Percentiles rank a stretch among this genome's conserved stretches.
Conservation (phyloP, 1,284 basidiomycete species). For the Coniophora puteana region DNA sequence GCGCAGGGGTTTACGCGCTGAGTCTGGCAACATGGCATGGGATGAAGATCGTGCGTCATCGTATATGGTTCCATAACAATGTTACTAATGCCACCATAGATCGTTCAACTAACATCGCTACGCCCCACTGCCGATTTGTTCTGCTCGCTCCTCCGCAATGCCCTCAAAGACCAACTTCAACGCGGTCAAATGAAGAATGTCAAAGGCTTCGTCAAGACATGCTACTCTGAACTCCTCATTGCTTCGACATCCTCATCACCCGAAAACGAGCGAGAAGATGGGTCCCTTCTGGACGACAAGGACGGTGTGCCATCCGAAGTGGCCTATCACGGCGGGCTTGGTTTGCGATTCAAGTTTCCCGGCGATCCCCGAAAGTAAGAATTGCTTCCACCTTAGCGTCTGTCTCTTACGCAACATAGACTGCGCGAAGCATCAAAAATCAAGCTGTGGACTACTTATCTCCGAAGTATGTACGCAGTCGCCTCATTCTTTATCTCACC, state of each 20-base stretch:
- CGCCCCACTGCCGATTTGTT: conserved; percentile 94
- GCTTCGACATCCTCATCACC: conserved; percentile 46
- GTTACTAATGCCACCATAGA: conserved; percentile 42
- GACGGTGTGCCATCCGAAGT: conserved; percentile 47
- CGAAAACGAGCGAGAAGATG: conserved; percentile 65
- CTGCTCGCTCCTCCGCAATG: conserved; percentile 85
- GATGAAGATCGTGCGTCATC: conserved; percentile 82
- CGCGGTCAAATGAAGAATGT: conserved; percentile 91
- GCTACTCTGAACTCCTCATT: conserved; percentile 94
- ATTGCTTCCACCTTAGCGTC: conserved; percentile 3
- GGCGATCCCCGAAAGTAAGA: conserved; percentile 89
- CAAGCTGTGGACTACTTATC: conserved; percentile 93
- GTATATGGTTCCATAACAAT: background rate
- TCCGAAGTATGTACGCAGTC: conserved; percentile 54
- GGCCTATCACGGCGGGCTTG: conserved; percentile 81
- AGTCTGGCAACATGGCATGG: conserved; percentile 95
- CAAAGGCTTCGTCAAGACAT: conserved; percentile 87
- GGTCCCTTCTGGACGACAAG: conserved; percentile 54
- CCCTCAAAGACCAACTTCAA: conserved; percentile 85
- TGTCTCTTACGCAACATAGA: conserved; percentile 35
- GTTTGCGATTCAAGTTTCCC: conserved; percentile 87
- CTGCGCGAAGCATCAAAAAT: conserved; percentile 96
- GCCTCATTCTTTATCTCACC: background rate
- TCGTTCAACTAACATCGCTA: conserved; percentile 94
- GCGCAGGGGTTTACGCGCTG: conserved; percentile 93